phyloP scores from a whole-genome alignment of 169 alveolate species.

The Plasmodium reichenowi region DNA sequence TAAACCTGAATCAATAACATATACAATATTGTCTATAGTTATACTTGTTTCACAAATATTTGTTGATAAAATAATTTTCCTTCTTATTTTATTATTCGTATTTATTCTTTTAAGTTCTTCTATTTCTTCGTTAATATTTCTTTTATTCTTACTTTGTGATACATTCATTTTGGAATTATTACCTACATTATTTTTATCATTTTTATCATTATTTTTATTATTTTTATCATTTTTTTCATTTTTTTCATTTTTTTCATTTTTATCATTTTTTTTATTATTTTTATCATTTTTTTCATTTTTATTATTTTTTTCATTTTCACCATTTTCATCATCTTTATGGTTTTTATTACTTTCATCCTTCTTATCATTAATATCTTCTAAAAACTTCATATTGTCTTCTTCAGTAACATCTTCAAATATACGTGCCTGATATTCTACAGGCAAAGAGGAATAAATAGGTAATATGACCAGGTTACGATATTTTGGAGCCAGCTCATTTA shows the following conservation, averaged over 20 bases:
- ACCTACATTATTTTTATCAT: neutral
- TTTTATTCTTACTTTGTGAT: neutral
- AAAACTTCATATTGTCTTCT: constrained; percentile 66
- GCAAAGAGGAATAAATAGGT: constrained; percentile 98
- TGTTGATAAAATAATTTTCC: constrained; percentile 98
- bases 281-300: neutral
- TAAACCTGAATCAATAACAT: constrained; percentile 98
- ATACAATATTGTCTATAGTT: constrained; percentile 98
- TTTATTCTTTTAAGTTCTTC: constrained; percentile 1
- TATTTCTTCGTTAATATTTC: constrained; percentile 2
- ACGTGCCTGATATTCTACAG: constrained; percentile 98
- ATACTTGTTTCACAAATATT: constrained; percentile 99
- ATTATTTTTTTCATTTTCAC: too few relatives aligned
- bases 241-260: neutral
- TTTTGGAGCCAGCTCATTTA: constrained; percentile 56
- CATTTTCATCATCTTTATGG: neutral
- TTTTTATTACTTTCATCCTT: neutral
- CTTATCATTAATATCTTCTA: neutral
- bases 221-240: neutral
- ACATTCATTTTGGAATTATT: neutral
- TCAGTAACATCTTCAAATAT: constrained; percentile 95
- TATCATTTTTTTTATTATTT: neutral
- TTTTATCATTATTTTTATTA: neutral
- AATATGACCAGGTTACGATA: constrained; percentile 91
- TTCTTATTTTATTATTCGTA: constrained; percentile 90